Percentiles rank a stretch among this genome's conserved stretches.
Evolutionary conservation across 345 rosid genomes (phyloP).

Genomic region (Bruguiera parviflora): DNA sequence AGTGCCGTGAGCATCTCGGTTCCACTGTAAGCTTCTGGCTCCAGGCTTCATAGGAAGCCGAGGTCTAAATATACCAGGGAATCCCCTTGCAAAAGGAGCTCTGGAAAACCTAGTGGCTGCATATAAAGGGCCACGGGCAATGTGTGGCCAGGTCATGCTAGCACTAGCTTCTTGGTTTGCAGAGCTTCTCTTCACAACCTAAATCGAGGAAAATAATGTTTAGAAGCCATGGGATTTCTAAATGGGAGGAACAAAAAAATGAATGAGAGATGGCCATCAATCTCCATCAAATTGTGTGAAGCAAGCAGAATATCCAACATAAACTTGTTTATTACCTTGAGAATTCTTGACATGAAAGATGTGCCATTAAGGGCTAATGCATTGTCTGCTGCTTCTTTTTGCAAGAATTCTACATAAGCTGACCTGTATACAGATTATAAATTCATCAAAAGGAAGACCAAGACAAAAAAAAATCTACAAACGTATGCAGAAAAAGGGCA

Average conservation of each 20-base stretch:
- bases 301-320: neutral
- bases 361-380: constrained; percentile 81
- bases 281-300: neutral
- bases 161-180: constrained; percentile 53
- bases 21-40: constrained; percentile 94
- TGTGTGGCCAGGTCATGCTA: constrained; percentile 60
- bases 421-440: constrained; percentile 50
- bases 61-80: constrained; percentile 55
- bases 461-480: neutral
- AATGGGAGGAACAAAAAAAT: neutral
- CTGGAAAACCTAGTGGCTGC: constrained; percentile 53
- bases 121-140: constrained; percentile 42
- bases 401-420: constrained; percentile 81
- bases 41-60: constrained; percentile 60
- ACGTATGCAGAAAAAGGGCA: constrained; percentile 1
- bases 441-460: constrained; percentile 1
- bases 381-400: constrained; percentile 82
- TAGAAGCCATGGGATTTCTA: neutral
- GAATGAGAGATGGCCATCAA: neutral
- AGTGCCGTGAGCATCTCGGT: constrained; percentile 55
- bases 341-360: constrained; percentile 88
- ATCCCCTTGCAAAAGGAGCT: constrained; percentile 59
- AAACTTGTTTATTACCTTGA: constrained; percentile 53
- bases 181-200: constrained; percentile 76
- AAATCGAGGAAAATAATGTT: constrained; percentile 15